These are phyloP conservation scores for Nigrospora oryzae DNA, from an alignment of 2,329 filamentous ascomycete species.

Conservation along the genomic window DNA sequence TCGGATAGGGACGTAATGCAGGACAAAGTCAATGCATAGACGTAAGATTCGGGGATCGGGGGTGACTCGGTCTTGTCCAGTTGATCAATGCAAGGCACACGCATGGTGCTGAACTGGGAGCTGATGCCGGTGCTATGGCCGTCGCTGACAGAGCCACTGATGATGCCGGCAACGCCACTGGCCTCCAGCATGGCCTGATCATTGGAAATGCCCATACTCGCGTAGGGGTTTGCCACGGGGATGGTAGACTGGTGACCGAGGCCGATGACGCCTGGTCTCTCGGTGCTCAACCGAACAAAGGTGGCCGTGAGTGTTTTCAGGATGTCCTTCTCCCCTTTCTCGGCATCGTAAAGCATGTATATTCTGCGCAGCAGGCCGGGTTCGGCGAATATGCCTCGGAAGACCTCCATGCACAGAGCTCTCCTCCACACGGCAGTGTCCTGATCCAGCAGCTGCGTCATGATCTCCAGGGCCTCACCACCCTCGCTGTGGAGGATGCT, in stretches of 20 bases:
- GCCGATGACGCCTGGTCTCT: slow-evolving; percentile 83
- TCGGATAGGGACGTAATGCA: slow-evolving; percentile 90
- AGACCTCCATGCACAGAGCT: slow-evolving; percentile 83
- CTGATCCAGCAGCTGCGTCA: slow-evolving; percentile 82
- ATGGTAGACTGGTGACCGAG: slow-evolving; percentile 82
- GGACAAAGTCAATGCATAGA: slow-evolving; percentile 80
- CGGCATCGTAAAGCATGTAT: slow-evolving; percentile 70
- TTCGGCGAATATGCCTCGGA: slow-evolving; percentile 78
- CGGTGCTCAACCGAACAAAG: slow-evolving; percentile 86
- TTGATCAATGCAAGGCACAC: slow-evolving; percentile 85
- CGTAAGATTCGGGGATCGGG: slow-evolving; percentile 78
- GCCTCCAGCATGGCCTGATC: slow-evolving; percentile 88
- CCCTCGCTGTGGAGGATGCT: slow-evolving; percentile 68
- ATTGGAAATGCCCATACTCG: slow-evolving; percentile 47
- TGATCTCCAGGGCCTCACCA: slow-evolving; percentile 69
- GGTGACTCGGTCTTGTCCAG: slow-evolving; percentile 87
- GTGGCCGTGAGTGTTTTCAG: slow-evolving; percentile 76
- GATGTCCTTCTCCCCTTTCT: slow-evolving; percentile 64
- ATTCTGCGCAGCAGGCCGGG: slow-evolving; percentile 70
- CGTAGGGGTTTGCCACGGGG: slow-evolving; percentile 53
- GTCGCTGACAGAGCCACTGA: slow-evolving; percentile 62
- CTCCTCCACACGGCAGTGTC: slow-evolving; percentile 82
- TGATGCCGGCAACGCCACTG: slow-evolving; percentile 79
- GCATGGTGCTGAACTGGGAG: slow-evolving; percentile 80
- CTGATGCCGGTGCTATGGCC: slow-evolving; percentile 73